phyloP scores from a whole-genome alignment of 495 filamentous ascomycete genomes.

The Tuber magnatum region DNA sequence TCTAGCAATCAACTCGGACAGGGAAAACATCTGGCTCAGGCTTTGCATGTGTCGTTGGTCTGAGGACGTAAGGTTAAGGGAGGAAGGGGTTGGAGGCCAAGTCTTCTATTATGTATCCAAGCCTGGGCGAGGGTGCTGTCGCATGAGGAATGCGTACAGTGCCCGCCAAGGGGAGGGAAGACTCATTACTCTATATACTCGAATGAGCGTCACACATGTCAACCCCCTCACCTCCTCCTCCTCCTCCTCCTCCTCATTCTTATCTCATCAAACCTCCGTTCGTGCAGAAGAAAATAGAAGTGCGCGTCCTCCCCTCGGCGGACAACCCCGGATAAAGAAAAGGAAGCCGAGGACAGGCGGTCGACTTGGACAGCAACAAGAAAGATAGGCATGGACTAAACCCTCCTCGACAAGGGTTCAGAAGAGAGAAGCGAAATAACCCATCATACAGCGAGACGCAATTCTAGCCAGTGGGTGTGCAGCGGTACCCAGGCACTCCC shows the following conservation, averaged over 20 bases:
- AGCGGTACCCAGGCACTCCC: background rate
- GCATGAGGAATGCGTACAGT: background rate
- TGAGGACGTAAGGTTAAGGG: background rate
- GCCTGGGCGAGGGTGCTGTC: background rate
- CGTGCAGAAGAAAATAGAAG: background rate
- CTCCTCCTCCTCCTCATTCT: constrained; percentile 3
- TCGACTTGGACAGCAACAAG: background rate
- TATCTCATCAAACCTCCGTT: constrained; percentile 4
- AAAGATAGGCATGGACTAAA: background rate
- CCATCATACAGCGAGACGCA: background rate
- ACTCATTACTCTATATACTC: background rate
- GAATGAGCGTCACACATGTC: background rate
- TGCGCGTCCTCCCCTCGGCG: background rate
- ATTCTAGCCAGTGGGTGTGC: background rate
- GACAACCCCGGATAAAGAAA: background rate
- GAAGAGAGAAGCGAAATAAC: background rate
- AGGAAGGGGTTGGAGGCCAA: background rate
- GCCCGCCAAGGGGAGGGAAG: background rate
- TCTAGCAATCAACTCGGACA: background rate
- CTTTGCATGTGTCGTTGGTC: background rate
- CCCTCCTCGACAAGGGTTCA: background rate
- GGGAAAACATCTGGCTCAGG: constrained; percentile 1
- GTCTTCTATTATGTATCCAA: constrained; percentile 2
- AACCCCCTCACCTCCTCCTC: background rate
- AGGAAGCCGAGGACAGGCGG: background rate